Percentiles rank a stretch among this genome's conserved stretches.
Evolutionary conservation across 129 eudicot genomes (phyloP).

Genomic region (Chrysanthemum seticuspe): DNA sequence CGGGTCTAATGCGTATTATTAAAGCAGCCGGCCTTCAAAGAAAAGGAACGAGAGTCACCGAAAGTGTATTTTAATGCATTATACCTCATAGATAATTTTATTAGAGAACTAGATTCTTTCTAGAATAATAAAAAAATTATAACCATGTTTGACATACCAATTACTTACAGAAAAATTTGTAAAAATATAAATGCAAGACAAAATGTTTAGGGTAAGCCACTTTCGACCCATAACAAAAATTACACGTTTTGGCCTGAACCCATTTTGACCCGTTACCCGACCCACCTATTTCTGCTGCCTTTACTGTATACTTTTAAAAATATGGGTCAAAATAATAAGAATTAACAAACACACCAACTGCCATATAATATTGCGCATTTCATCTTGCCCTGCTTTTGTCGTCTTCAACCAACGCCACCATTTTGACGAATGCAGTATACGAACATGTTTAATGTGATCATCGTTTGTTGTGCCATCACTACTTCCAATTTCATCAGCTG

Average conservation of each 20-base stretch:
- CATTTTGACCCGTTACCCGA: neutral
- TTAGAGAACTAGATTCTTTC: neutral
- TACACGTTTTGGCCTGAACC: neutral
- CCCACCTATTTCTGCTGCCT: neutral
- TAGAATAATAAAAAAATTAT: neutral
- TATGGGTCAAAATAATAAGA: neutral
- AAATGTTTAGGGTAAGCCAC: neutral
- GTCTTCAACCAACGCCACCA: constrained; percentile 99
- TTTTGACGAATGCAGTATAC: constrained; percentile 77
- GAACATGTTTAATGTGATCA: constrained; percentile 60
- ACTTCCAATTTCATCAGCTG: constrained; percentile 65
- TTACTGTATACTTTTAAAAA: neutral
- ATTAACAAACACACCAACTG: constrained; percentile 65
- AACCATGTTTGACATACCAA: neutral
- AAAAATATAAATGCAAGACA: too few species aligned
- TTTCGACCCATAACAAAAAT: neutral
- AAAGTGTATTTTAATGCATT: too few species aligned
- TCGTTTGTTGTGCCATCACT: constrained; percentile 40
- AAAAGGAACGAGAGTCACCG: too few species aligned
- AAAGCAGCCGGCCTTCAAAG: too few species aligned
- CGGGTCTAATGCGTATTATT: too few species aligned
- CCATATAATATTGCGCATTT: constrained; percentile 76
- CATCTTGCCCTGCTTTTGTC: constrained; percentile 85
- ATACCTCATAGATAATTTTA: neutral
- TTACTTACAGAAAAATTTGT: too few species aligned